Conservation (phyloP, 306 rosid species). For the Ormosia emarginata region DNA sequence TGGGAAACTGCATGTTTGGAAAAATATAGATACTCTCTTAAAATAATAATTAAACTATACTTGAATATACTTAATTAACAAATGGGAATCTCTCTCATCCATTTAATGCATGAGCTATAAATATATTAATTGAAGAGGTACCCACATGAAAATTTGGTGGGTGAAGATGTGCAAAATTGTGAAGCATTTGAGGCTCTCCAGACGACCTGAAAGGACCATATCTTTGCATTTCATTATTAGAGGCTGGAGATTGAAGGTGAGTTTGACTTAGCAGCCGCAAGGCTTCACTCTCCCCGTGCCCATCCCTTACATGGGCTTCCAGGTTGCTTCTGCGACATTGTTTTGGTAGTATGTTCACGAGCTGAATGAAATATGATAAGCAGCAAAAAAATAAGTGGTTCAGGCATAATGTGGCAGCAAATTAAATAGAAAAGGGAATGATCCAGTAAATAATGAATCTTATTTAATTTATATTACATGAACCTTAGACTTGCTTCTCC, state of each 20-base stretch:
- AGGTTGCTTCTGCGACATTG: constrained; percentile 33
- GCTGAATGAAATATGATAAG: constrained; percentile 9
- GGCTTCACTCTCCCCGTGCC: constrained; percentile 45
- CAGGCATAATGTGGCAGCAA: background rate
- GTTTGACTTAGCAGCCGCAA: constrained; percentile 44
- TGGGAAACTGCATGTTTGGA: constrained; percentile 42
- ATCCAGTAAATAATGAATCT: background rate
- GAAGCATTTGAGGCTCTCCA: constrained; percentile 47
- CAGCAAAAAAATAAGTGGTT: background rate
- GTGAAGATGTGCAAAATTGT: constrained; percentile 39
- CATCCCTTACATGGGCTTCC: constrained; percentile 23
- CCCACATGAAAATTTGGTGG: constrained; percentile 58
- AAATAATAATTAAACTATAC: background rate
- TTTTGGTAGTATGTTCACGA: constrained; percentile 37
- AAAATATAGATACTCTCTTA: background rate
- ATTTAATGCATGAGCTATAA: background rate
- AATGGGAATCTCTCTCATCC: background rate
- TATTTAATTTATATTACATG: background rate
- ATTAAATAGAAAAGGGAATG: background rate
- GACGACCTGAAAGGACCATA: constrained; percentile 50
- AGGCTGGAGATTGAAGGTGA: constrained; percentile 48
- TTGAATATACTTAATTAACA: background rate
- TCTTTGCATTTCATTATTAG: constrained; percentile 50
- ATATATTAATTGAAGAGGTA: background rate
- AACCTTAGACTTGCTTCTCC: constrained; percentile 39